A percentile compares a stretch with the other conserved stretches of the same genome.
phyloP scores from a whole-genome alignment of 2,329 filamentous ascomycete genomes.

The Cytospora schulzeri region DNA sequence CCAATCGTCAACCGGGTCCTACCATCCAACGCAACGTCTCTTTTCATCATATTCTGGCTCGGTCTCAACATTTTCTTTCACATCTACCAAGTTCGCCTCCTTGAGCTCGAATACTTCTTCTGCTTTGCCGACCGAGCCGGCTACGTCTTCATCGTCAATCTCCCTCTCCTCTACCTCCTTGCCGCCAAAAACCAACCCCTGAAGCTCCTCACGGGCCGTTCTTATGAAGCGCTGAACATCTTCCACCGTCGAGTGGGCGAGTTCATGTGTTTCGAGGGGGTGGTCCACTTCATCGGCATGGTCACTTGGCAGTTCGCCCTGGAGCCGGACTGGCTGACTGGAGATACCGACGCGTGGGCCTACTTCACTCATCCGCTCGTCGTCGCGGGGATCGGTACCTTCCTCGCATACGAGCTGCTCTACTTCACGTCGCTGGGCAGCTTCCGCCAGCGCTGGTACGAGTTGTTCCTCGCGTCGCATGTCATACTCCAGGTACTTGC shows the following conservation, averaged over 20 bases:
- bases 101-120: conserved; percentile 53
- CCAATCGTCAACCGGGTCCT: conserved; percentile 59
- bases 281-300: conserved; percentile 59
- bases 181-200: conserved; percentile 69
- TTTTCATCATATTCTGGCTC: conserved; percentile 54
- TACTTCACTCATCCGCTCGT: conserved; percentile 57
- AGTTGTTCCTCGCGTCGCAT: conserved; percentile 62
- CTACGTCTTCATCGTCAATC: conserved; percentile 52
- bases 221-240: conserved; percentile 68
- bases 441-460: conserved; percentile 63
- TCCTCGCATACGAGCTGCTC: conserved; percentile 61
- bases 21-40: conserved; percentile 58
- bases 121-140: conserved; percentile 61
- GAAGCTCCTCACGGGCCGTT: conserved; percentile 61
- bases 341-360: conserved; percentile 40
- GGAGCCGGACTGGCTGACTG: conserved; percentile 47
- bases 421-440: conserved; percentile 63
- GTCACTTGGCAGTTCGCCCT: conserved; percentile 56
- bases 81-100: conserved; percentile 50
- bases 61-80: conserved; percentile 60
- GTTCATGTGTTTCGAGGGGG: conserved; percentile 59
- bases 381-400: conserved; percentile 55
- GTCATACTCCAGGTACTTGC: conserved; percentile 58
- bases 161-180: conserved; percentile 61
- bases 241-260: conserved; percentile 67